phyloP scores from a whole-genome alignment of 2,329 filamentous ascomycete species.

The Colletotrichum tabaci region DNA sequence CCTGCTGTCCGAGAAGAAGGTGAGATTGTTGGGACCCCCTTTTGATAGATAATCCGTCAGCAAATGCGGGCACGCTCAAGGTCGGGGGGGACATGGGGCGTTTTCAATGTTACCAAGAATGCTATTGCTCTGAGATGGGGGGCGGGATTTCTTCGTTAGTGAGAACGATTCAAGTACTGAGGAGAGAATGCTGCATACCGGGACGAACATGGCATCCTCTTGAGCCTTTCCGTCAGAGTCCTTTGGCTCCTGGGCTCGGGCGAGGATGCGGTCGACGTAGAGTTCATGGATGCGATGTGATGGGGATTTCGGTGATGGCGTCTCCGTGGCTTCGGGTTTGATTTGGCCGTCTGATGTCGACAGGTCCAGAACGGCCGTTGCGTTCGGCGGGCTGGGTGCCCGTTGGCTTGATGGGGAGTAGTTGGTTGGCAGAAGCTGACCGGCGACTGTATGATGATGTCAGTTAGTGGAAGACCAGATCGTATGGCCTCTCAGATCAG shows the following conservation, averaged over 20 bases:
- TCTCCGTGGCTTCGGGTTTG: neutral
- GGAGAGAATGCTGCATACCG: conserved; percentile 40
- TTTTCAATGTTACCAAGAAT: conserved; percentile 45
- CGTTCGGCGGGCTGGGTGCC: conserved; percentile 6
- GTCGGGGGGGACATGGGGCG: neutral
- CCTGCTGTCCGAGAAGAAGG: conserved; percentile 51
- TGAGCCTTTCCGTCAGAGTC: conserved; percentile 13
- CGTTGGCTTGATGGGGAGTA: conserved; percentile 13
- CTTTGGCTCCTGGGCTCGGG: conserved; percentile 36
- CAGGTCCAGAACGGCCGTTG: conserved; percentile 27
- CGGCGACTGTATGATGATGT: conserved; percentile 20
- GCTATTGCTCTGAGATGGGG: conserved; percentile 46
- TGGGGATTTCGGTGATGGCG: neutral
- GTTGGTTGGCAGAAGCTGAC: conserved; percentile 38
- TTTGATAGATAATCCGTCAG: neutral
- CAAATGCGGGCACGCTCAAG: conserved; percentile 12
- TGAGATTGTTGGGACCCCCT: conserved; percentile 49
- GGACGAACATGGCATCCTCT: conserved; percentile 46
- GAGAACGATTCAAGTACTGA: neutral
- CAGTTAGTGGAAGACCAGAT: neutral
- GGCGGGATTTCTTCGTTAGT: neutral
- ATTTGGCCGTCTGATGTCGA: neutral
- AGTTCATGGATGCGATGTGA: conserved; percentile 45
- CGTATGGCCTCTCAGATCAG: neutral
- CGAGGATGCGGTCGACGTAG: conserved; percentile 49